Evolutionary conservation across 129 eudicot genomes (phyloP).

Genomic region (Apium graveolens): DNA sequence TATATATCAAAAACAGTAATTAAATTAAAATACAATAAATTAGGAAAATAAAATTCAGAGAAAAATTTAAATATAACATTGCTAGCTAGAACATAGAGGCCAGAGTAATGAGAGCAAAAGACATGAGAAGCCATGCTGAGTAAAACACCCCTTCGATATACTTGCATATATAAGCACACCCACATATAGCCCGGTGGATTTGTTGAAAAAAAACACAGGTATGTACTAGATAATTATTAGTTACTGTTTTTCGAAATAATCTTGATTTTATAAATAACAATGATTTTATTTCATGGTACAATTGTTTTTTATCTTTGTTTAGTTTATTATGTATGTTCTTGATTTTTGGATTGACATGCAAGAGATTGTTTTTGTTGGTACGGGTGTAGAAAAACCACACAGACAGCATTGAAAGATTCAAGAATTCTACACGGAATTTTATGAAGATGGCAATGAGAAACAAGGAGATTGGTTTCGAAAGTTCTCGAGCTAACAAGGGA

Average conservation of each 20-base stretch:
- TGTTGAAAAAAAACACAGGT: background rate
- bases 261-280: background rate
- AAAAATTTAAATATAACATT: no score
- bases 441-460: background rate
- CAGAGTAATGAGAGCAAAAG: no score
- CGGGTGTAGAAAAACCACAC: no score
- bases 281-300: background rate
- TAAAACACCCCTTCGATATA: background rate
- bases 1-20: no score
- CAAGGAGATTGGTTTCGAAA: no score
- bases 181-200: background rate
- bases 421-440: no score
- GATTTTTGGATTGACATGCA: background rate
- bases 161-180: background rate
- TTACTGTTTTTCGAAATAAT: background rate
- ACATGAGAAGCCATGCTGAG: background rate
- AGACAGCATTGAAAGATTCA: no score
- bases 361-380: background rate
- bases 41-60: no score
- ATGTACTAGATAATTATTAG: background rate
- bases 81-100: no score
- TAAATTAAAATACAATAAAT: no score
- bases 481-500: background rate
- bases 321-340: background rate
- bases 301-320: background rate